A percentile compares a stretch with the other conserved stretches of the same genome.
phyloP scores from a whole-genome alignment of 2,329 filamentous ascomycete genomes.

The Calcarisporium arbuscula region DNA sequence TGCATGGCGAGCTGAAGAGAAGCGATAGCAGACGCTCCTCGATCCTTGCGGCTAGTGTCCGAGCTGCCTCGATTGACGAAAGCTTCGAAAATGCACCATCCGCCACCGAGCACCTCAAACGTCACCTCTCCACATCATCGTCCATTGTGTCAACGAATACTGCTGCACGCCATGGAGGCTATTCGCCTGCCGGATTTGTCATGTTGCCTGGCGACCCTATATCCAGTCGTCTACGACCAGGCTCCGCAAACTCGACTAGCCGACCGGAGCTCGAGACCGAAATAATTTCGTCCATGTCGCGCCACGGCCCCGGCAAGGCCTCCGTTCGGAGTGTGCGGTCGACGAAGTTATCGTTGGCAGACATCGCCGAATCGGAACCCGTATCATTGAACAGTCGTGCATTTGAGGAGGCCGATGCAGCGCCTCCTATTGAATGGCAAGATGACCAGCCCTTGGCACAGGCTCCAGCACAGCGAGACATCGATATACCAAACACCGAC shows the following conservation, averaged over 20 bases:
- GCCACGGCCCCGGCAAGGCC: conserved; percentile 49
- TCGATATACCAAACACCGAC: conserved; percentile 20
- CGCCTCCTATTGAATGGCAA: conserved; percentile 29
- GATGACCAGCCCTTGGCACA: conserved; percentile 19
- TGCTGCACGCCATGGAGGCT: conserved; percentile 61
- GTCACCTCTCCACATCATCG: conserved; percentile 42
- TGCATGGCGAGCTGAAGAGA: conserved; percentile 65
- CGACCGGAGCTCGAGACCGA: conserved; percentile 35
- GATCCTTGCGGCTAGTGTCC: conserved; percentile 44
- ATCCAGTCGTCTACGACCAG: conserved; percentile 48
- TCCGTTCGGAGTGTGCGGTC: conserved; percentile 46
- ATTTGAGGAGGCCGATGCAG: conserved; percentile 47
- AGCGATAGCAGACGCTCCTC: conserved; percentile 62
- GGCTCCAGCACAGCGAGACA: conserved; percentile 26
- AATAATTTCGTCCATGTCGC: conserved; percentile 33
- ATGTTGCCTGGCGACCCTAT: conserved; percentile 62
- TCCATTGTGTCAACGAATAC: conserved; percentile 68
- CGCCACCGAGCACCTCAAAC: conserved; percentile 21
- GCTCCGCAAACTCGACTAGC: conserved; percentile 42
- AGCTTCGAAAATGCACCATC: conserved; percentile 15
- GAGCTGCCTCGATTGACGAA: conserved; percentile 25
- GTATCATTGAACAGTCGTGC: conserved; percentile 43
- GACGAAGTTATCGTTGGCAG: conserved; percentile 44
- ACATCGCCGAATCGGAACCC: conserved; percentile 52
- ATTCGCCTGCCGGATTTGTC: conserved; percentile 61